These are phyloP conservation scores for Solanum clarkiae DNA, from an alignment of 257 asterid genomes.

Conservation along the genomic window DNA sequence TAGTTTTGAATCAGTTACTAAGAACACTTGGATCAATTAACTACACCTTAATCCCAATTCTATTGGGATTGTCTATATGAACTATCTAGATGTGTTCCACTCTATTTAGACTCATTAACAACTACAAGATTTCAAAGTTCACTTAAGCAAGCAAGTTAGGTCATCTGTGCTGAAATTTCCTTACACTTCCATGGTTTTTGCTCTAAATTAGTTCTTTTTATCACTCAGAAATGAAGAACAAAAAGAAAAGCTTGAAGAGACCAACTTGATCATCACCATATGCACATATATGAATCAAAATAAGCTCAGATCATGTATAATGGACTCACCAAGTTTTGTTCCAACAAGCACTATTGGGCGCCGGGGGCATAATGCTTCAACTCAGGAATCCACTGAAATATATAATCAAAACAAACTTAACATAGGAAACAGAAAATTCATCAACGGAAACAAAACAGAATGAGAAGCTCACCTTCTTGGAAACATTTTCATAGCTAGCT, in stretches of 20 bases:
- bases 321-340: conserved; percentile 38
- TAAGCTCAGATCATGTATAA: neutral
- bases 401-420: neutral
- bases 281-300: neutral
- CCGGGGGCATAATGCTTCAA: conserved; percentile 57
- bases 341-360: conserved; percentile 46
- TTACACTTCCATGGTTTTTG: neutral
- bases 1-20: neutral
- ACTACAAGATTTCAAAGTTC: neutral
- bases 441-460: neutral
- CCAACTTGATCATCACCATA: neutral
- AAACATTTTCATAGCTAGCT: conserved; percentile 49
- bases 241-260: neutral
- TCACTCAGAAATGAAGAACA: neutral
- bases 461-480: conserved; percentile 29
- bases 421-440: neutral
- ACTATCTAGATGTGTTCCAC: neutral
- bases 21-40: neutral
- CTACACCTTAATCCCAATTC: neutral
- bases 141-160: neutral
- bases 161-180: neutral
- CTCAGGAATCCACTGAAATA: conserved; percentile 47
- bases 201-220: neutral
- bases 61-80: neutral
- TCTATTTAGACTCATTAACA: neutral